phyloP scores from a whole-genome alignment of 768 basidiomycete species.

The Mycena indigotica region DNA sequence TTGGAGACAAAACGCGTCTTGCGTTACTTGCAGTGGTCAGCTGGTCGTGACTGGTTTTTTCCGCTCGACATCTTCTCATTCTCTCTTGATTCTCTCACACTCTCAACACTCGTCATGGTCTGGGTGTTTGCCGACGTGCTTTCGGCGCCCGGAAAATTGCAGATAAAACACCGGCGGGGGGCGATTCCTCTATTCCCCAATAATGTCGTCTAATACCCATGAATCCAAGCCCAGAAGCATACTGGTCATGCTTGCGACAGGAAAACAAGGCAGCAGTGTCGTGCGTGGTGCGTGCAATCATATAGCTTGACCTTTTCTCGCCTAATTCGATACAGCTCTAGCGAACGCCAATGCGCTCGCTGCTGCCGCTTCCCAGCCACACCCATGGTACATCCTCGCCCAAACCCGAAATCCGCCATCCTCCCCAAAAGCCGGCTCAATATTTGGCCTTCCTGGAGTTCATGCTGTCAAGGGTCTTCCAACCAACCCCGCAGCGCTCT shows the following conservation, averaged over 20 bases:
- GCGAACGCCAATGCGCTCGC: constrained; percentile 8
- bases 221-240: constrained; percentile 3
- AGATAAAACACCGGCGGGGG: too few species aligned
- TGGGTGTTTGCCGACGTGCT: too few species aligned
- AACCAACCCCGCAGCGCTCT: constrained; percentile 6
- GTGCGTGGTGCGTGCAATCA: constrained; percentile 1
- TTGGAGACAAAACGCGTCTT: not conserved
- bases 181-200: not conserved
- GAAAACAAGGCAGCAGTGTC: constrained; percentile 15
- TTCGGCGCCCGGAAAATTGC: too few species aligned
- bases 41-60: too few species aligned
- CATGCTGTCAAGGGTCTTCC: constrained; percentile 11
- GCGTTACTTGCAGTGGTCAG: too few species aligned
- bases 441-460: constrained; percentile 12
- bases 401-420: constrained; percentile 13
- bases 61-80: too few species aligned
- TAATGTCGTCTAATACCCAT: not conserved
- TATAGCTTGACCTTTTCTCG: not conserved
- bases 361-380: not conserved
- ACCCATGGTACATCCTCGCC: constrained; percentile 19
- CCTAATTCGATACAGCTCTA: constrained; percentile 3
- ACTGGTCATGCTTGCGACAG: constrained; percentile 18
- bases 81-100: too few species aligned
- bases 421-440: constrained; percentile 4
- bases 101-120: too few species aligned